A percentile compares a stretch with the other conserved stretches of the same genome.
Evolutionary conservation across 768 basidiomycete species (phyloP).

Genomic region (Mycena filopes): DNA sequence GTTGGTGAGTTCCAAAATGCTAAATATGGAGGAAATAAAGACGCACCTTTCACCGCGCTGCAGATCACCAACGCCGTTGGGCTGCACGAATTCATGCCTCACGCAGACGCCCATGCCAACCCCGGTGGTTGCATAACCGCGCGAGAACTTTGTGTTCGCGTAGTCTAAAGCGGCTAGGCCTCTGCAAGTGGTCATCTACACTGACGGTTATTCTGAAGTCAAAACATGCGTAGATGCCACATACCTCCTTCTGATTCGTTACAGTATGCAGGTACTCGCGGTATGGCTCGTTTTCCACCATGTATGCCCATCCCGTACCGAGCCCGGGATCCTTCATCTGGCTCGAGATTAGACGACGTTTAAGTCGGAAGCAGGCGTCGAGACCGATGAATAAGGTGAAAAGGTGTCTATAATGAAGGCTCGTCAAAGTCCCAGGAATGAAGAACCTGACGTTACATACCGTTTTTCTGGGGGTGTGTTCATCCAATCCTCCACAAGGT

Average conservation of each 20-base stretch:
- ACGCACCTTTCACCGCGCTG: background rate
- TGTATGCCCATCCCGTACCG: conserved; percentile 21
- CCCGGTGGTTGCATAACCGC: too few relatives aligned
- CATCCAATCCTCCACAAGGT: conserved; percentile 41
- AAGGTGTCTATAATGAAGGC: background rate
- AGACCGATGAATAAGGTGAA: conserved; percentile 33
- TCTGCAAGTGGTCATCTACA: background rate
- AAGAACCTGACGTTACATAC: too few relatives aligned
- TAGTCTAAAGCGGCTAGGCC: too few relatives aligned
- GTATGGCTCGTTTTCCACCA: conserved; percentile 23
- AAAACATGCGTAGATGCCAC: background rate
- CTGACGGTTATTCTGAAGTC: background rate
- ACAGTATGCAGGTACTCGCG: conserved; percentile 22
- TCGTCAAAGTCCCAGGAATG: too few relatives aligned
- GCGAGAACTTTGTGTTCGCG: too few relatives aligned
- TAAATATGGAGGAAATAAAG: too few relatives aligned
- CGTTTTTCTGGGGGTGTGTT: conserved; percentile 23
- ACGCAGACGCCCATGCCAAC: too few relatives aligned
- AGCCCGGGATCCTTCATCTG: conserved; percentile 7
- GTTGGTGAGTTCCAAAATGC: conserved; percentile 6
- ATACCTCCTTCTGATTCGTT: conserved; percentile 17
- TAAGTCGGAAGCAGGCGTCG: conserved; percentile 36
- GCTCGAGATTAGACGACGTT: background rate
- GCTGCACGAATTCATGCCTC: too few relatives aligned
- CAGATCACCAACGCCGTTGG: background rate